Conservation (phyloP, 495 filamentous ascomycete genomes). For the Penicillium salamii region DNA sequence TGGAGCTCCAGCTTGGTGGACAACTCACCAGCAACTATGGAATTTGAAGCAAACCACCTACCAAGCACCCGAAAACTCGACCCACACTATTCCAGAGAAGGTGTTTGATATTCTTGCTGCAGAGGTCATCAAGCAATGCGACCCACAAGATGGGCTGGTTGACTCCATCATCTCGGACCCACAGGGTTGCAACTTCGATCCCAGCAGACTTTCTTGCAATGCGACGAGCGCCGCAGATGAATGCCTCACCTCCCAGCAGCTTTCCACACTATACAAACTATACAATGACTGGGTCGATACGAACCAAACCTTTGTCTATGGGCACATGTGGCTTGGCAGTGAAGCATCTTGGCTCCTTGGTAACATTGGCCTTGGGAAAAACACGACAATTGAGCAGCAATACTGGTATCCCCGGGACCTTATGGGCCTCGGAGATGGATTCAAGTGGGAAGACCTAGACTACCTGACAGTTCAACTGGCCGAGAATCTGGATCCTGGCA, state of each 20-base stretch:
- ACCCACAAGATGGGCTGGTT: conserved; percentile 48
- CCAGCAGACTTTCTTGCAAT: conserved; percentile 41
- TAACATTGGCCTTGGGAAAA: not conserved
- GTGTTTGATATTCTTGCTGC: conserved; percentile 8
- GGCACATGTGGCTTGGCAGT: not conserved
- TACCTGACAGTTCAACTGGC: conserved; percentile 22
- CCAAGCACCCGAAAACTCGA: conserved; percentile 2
- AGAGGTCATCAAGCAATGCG: conserved; percentile 44
- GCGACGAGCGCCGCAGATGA: conserved; percentile 6
- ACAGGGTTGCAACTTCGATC: conserved; percentile 44
- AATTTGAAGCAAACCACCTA: conserved; percentile 38
- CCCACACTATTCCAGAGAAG: conserved; percentile 6
- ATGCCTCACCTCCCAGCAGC: conserved; percentile 51
- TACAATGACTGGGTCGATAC: conserved; percentile 40
- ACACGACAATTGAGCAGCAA: not conserved
- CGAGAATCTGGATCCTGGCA: conserved; percentile 29
- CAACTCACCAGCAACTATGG: conserved; percentile 49
- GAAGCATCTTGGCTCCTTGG: not conserved
- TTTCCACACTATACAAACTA: conserved; percentile 44
- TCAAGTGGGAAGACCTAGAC: conserved; percentile 6
- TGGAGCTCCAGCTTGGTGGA: conserved; percentile 43
- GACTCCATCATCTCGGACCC: conserved; percentile 56
- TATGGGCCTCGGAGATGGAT: conserved; percentile 1
- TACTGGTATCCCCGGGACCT: conserved; percentile 14
- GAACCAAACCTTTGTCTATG: conserved; percentile 26